Evolutionary conservation across 106 monocot genomes (phyloP).

Genomic region (Triglochin maritima): DNA sequence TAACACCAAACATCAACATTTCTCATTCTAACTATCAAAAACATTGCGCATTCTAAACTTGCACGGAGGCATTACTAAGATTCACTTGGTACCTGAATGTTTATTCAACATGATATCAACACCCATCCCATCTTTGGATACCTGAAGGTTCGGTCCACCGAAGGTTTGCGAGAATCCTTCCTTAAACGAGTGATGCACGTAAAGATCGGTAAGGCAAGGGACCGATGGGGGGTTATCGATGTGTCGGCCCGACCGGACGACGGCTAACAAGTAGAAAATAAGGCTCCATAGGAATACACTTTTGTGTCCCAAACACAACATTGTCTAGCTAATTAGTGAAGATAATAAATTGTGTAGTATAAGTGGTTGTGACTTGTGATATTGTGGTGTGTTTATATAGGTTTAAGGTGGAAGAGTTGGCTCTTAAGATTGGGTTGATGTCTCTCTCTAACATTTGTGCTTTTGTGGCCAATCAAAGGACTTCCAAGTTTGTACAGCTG

Average conservation of each 20-base stretch:
- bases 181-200: slow-evolving; percentile 12
- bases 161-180: slow-evolving; percentile 11
- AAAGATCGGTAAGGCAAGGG: slow-evolving; percentile 10
- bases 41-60: slow-evolving; percentile 1
- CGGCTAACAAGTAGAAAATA: neutral
- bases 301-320: too few relatives aligned
- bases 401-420: too few relatives aligned
- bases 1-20: too few relatives aligned
- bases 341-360: too few relatives aligned
- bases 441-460: too few relatives aligned
- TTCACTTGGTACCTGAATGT: slow-evolving; percentile 3
- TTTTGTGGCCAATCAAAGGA: too few relatives aligned
- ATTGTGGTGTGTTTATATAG: too few relatives aligned
- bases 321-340: too few relatives aligned
- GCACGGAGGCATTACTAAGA: neutral
- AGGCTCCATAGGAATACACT: slow-evolving; percentile 1
- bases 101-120: slow-evolving; percentile 19
- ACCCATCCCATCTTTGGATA: slow-evolving; percentile 15
- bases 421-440: too few relatives aligned
- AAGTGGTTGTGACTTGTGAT: too few relatives aligned
- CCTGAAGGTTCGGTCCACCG: slow-evolving; percentile 18
- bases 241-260: slow-evolving; percentile 8
- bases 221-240: slow-evolving; percentile 4
- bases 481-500: too few relatives aligned
- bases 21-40: neutral